A percentile compares a stretch with the other conserved stretches of the same genome.
Evolutionary conservation across 805 yeast genomes (phyloP).

Genomic region (Kodamaea fukazawae): DNA sequence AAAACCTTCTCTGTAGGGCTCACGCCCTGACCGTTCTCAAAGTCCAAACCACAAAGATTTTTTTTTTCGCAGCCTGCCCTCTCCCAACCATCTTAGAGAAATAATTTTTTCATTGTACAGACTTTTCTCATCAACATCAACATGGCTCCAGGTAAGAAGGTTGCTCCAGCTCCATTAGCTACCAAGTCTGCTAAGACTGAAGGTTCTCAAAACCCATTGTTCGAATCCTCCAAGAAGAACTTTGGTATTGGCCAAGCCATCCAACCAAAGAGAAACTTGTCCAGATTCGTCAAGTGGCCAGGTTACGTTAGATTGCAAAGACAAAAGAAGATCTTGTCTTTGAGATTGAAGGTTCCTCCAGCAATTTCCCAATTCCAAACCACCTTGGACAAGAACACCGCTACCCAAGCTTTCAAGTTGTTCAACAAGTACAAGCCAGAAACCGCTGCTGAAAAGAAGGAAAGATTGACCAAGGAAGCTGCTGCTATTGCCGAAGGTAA

Average conservation of each 20-base stretch:
- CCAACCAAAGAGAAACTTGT: conserved; percentile 94
- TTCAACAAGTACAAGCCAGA: conserved; percentile 99
- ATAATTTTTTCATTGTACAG: background rate
- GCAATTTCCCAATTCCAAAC: conserved; percentile 95
- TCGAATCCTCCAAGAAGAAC: conserved; percentile 86
- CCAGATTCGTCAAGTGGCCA: conserved; percentile 99
- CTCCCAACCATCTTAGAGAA: background rate
- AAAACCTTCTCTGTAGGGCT: conserved; percentile 1
- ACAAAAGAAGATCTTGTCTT: conserved; percentile 92
- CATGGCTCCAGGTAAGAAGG: conserved; percentile 65
- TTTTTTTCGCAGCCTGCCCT: conserved; percentile 1
- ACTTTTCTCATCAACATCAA: conserved; percentile 14
- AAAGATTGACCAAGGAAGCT: conserved; percentile 97
- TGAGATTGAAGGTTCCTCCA: conserved; percentile 99
- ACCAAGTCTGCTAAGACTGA: conserved; percentile 47
- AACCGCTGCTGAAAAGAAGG: conserved; percentile 96
- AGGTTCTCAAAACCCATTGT: conserved; percentile 70
- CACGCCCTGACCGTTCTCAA: background rate
- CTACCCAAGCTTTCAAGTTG: conserved; percentile 93
- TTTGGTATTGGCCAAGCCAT: conserved; percentile 95
- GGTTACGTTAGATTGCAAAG: conserved; percentile 97
- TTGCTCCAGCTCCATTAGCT: conserved; percentile 98
- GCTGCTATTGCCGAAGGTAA: conserved; percentile 98
- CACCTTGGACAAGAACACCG: conserved; percentile 98
- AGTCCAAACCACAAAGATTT: conserved; percentile 3